A percentile compares a stretch with the other conserved stretches of the same genome.
phyloP scores from a whole-genome alignment of 768 basidiomycete species.

The Rhodotorula graminis region DNA sequence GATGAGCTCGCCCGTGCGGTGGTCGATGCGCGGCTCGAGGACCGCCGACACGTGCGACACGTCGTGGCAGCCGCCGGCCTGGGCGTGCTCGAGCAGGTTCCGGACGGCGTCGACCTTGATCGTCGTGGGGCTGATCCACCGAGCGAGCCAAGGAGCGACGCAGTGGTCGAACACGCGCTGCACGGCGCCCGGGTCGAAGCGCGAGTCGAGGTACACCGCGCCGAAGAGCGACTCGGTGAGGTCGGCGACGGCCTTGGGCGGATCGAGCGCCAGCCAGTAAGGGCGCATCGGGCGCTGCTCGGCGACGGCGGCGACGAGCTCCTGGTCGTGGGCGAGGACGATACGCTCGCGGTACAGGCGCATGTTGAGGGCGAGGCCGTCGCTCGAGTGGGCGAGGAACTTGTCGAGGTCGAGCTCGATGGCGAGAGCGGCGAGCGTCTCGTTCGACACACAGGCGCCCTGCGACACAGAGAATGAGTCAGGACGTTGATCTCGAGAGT shows the following conservation, averaged over 20 bases:
- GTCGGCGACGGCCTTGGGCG: conserved; percentile 28
- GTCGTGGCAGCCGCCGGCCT: conserved; percentile 6
- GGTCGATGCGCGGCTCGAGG: conserved; percentile 5
- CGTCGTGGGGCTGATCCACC: conserved; percentile 3
- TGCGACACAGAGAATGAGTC: background rate
- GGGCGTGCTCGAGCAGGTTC: conserved; percentile 17
- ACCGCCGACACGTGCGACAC: conserved; percentile 20
- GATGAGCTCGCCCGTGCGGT: conserved; percentile 4
- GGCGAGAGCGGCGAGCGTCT: conserved; percentile 28
- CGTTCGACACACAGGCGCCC: conserved; percentile 11
- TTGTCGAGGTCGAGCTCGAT: conserved; percentile 17
- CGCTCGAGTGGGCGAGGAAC: conserved; percentile 8
- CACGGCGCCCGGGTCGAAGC: conserved; percentile 9
- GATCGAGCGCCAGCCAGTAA: conserved; percentile 19
- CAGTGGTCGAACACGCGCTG: conserved; percentile 11
- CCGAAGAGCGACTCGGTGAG: conserved; percentile 23
- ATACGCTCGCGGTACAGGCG: conserved; percentile 6
- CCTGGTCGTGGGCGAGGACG: conserved; percentile 77
- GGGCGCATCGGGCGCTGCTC: conserved; percentile 52
- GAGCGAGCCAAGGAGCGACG: conserved; percentile 7
- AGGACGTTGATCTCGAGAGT: background rate
- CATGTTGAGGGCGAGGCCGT: background rate
- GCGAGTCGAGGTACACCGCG: conserved; percentile 10
- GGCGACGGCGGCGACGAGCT: conserved; percentile 51
- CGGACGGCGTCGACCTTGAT: conserved; percentile 18